These are phyloP conservation scores for Diplodia seriata DNA, from an alignment of 2,329 filamentous ascomycete species.

Conservation along the genomic window DNA sequence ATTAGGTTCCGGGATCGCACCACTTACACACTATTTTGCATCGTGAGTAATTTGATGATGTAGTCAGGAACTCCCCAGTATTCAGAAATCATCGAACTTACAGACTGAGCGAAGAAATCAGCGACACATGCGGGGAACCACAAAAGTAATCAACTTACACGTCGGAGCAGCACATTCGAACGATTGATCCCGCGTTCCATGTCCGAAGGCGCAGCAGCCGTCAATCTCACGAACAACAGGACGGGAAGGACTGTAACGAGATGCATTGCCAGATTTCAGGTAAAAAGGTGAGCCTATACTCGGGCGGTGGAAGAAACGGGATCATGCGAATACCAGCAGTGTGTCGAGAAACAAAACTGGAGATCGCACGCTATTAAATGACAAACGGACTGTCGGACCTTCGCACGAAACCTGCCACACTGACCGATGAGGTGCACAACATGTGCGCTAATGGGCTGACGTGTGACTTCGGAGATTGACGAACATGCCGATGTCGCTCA, in stretches of 20 bases:
- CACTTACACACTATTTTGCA: constrained; percentile 19
- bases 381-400: neutral
- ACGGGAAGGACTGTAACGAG: neutral
- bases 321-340: neutral
- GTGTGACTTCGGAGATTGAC: constrained; percentile 5
- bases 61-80: neutral
- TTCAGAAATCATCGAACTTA: neutral
- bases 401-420: neutral
- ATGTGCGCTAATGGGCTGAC: neutral
- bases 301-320: neutral
- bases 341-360: neutral
- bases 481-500: neutral
- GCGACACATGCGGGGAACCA: neutral
- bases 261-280: neutral
- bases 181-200: constrained; percentile 9
- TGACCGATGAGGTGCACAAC: neutral
- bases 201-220: constrained; percentile 1
- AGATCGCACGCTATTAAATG: neutral
- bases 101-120: constrained; percentile 2
- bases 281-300: neutral
- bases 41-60: neutral
- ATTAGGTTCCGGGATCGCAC: no score
- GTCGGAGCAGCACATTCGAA: constrained; percentile 12
- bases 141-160: neutral
- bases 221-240: neutral